Base-by-base conservation (phyloP, 306 rosid species). In the Castanopsis chinensis region DNA sequence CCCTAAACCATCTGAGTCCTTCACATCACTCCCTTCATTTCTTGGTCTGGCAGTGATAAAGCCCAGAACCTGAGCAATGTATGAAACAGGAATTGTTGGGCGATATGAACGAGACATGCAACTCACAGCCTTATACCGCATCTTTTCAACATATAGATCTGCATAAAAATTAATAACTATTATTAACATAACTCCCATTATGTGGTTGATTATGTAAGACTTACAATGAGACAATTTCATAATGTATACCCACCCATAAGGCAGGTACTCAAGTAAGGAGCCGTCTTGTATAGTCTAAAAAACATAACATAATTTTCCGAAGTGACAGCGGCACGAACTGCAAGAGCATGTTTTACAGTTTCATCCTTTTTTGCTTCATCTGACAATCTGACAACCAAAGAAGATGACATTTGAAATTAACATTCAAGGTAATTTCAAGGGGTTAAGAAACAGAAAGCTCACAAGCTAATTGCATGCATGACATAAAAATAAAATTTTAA, bases 61-160 rank as follows among this genome's bases (percentile, higher is more conserved):
- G 72, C 99, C 97, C 82, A 96, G 90, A 81, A 96, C 89, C 83
- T 86, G 97, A 83, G 93, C 89, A 49, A 96, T 30, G 56, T 91
- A 96, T 53, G 96, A 80, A 84, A 96, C 93, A 23, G 94, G 93
- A 74, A 93, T 72, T 4, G 92, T 87, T 19, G 99, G 99, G 30
- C 99, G 99, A 88, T 93, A 93, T 2, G 99, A 91, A 80, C 97
- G 94, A 82, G 94, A 91, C 87, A 96, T 96, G 91, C 98, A 93
- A 77, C 57, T 96, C 81, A 91, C 90, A 8, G 98, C 98, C 83
- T 89, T 93, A 71, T 86, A 95, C 43, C 99, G 92, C 94, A 95
- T 95, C 93, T 93, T 91, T 87, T 93, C 99, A 78, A 88, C 97
- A 78, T 84, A 93, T 25, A 88, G 92, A 86, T 96, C 99, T 96